phyloP scores from a whole-genome alignment of 805 yeast genomes.

The Wickerhamomyces xylosicus region DNA sequence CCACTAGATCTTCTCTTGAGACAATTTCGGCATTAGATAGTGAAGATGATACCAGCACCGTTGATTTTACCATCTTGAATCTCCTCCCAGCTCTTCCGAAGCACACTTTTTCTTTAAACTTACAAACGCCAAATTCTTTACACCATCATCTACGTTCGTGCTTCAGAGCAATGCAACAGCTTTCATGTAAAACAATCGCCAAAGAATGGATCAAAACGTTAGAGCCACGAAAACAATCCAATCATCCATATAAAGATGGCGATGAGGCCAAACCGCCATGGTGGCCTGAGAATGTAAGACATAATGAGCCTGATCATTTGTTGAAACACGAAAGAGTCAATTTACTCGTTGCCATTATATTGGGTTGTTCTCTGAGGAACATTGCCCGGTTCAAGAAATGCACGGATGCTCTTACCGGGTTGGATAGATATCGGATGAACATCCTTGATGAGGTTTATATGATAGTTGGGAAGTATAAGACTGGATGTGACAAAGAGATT shows the following conservation, averaged over 20 bases:
- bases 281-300: slow-evolving; percentile 60
- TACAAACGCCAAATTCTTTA: too few relatives aligned
- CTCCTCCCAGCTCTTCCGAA: neutral
- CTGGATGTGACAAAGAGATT: too few relatives aligned
- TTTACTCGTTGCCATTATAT: slow-evolving; percentile 32
- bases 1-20: neutral
- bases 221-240: slow-evolving; percentile 59
- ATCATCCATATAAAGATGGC: slow-evolving; percentile 49
- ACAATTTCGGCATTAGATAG: neutral
- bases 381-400: neutral
- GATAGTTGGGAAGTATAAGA: too few relatives aligned
- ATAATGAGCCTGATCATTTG: slow-evolving; percentile 68
- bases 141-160: slow-evolving; percentile 7
- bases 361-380: neutral
- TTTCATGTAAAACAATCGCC: slow-evolving; percentile 49
- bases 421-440: neutral
- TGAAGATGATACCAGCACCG: neutral
- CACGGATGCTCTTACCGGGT: neutral
- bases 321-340: slow-evolving; percentile 44
- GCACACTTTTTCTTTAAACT: neutral
- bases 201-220: slow-evolving; percentile 57
- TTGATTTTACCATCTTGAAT: too few relatives aligned
- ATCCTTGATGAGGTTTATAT: slow-evolving; percentile 29
- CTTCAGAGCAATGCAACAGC: slow-evolving; percentile 24
- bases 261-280: slow-evolving; percentile 44